Conservation (phyloP, 1,139 yeast genomes). For the Zygosaccharomyces sapae region DNA sequence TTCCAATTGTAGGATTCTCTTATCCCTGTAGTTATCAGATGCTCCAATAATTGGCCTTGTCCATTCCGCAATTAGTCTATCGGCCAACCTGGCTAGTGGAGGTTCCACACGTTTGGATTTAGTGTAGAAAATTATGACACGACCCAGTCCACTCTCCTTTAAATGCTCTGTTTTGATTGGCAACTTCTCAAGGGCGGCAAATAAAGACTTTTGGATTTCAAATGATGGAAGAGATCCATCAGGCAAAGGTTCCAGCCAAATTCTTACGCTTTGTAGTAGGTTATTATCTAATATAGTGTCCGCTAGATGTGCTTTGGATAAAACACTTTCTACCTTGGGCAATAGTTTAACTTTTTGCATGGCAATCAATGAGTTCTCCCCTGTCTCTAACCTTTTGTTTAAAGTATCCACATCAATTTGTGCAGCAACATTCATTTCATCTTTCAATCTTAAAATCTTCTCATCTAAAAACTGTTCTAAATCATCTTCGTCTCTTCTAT, state of each 20-base stretch:
- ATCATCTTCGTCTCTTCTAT: constrained; percentile 81
- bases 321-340: constrained; percentile 69
- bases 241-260: constrained; percentile 97
- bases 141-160: constrained; percentile 91
- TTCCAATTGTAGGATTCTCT: constrained; percentile 63
- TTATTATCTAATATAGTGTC: constrained; percentile 94
- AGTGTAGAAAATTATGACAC: constrained; percentile 90
- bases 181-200: constrained; percentile 64
- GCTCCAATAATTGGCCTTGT: constrained; percentile 96
- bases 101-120: constrained; percentile 87
- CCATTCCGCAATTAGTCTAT: constrained; percentile 92
- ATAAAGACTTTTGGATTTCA: constrained; percentile 87
- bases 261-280: constrained; percentile 84
- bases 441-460: constrained; percentile 72
- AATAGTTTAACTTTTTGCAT: constrained; percentile 78
- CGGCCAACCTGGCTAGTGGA: constrained; percentile 79
- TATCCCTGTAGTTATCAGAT: constrained; percentile 90
- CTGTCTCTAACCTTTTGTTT: constrained; percentile 42
- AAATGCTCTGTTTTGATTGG: constrained; percentile 95
- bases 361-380: constrained; percentile 51
- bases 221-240: constrained; percentile 97
- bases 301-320: constrained; percentile 79
- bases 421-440: constrained; percentile 92
- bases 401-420: constrained; percentile 83
- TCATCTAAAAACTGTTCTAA: constrained; percentile 94